phyloP scores from a whole-genome alignment of 805 yeast species.

The Wickerhamiella lipophila region DNA sequence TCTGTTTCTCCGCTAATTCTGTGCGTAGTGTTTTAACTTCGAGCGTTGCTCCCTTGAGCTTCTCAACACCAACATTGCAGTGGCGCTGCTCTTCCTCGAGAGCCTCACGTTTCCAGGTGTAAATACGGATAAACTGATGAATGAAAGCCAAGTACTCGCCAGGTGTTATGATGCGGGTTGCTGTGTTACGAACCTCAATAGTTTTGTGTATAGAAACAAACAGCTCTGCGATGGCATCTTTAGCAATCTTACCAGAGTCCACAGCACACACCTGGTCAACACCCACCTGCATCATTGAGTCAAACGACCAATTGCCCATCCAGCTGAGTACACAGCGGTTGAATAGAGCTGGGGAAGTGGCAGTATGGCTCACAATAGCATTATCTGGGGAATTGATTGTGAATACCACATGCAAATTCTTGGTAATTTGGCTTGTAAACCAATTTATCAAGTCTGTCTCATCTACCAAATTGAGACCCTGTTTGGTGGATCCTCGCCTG shows the following conservation, averaged over 20 bases:
- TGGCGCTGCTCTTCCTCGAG: slow-evolving; percentile 61
- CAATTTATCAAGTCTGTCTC: slow-evolving; percentile 60
- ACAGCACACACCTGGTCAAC: slow-evolving; percentile 15
- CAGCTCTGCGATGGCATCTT: neutral
- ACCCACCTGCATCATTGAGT: slow-evolving; percentile 42
- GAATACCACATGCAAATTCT: slow-evolving; percentile 71
- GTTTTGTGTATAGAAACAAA: slow-evolving; percentile 1
- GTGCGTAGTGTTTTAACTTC: slow-evolving; percentile 50
- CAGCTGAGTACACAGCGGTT: slow-evolving; percentile 80
- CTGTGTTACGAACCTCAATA: neutral
- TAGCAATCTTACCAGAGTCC: neutral
- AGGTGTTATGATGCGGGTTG: slow-evolving; percentile 32
- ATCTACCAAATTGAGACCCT: slow-evolving; percentile 49
- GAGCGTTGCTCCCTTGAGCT: slow-evolving; percentile 61
- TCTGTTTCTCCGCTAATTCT: slow-evolving; percentile 42
- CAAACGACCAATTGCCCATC: slow-evolving; percentile 72
- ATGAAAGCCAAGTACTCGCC: slow-evolving; percentile 44
- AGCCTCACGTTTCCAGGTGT: slow-evolving; percentile 33
- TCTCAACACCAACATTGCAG: slow-evolving; percentile 58
- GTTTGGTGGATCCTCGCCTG: slow-evolving; percentile 41
- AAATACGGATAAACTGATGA: slow-evolving; percentile 29
- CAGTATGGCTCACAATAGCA: slow-evolving; percentile 33
- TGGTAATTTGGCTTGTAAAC: slow-evolving; percentile 56
- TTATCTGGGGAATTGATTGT: slow-evolving; percentile 46
- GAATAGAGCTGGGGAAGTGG: slow-evolving; percentile 76